Evolutionary conservation across 2,329 filamentous ascomycete species (phyloP), one percentile per base, ranked within the genome.

Genomic region (Coleophoma crateriformis): DNA sequence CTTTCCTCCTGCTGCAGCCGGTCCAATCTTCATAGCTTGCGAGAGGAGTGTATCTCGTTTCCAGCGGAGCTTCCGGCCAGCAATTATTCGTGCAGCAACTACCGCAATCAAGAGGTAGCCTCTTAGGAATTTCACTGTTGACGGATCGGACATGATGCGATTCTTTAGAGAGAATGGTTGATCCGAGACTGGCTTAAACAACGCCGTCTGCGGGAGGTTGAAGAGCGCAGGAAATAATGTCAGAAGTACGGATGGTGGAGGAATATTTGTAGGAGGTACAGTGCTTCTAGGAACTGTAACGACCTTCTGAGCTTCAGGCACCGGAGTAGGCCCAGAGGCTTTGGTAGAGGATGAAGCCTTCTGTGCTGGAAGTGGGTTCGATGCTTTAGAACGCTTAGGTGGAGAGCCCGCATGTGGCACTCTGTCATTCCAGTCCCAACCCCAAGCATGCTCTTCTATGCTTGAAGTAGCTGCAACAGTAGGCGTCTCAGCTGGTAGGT

Each of bases 11-110:
- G 84, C 79, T 14, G 83, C 82, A 1, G 89, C 88, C 17, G 80
- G 80, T 0, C 82, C 82, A 53, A 97, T 95, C 50, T 87, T 84
- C 88, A 95, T 96, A 62, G 85, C 85, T 67, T 96, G 90, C 1
- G 88, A 81, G 12, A 97, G 74, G 54, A 90, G 83, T 54, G 82
- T 85, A 68, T 97, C 92, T 48, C 92, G 81, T 65, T 95, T 92
- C 92, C 92, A 97, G 50, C 92, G 85, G 46, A 87, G 73, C 61
- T 88, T 90, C 50, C 92, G 84, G 11, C 91, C 92, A 1, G 88
- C 87, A 50, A 96, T 84, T 45, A 96, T 79, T 41, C 85, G 86
- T n/a, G 82, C 88, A 20, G 86, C 84, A 11, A 90, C 87, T 3
- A 75, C 76, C 0, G 78, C 79, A 5, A 89, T 69, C 50, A 73